These are phyloP conservation scores for Rubroboletus satanas DNA, from an alignment of 768 basidiomycete genomes.

Conservation along the genomic window DNA sequence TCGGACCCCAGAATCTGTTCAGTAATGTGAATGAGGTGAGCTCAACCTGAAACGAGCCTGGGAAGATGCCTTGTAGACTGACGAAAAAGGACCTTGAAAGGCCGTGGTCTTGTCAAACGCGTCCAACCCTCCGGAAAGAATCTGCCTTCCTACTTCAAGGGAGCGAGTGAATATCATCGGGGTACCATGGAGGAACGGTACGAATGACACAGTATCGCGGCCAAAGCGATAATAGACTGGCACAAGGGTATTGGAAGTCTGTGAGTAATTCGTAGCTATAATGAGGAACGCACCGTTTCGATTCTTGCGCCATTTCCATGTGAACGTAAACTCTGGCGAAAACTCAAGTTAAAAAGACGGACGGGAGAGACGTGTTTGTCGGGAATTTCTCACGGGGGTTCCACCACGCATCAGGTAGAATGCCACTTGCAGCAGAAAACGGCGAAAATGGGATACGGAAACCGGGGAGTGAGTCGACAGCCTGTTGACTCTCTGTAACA, in stretches of 20 bases:
- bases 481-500: not conserved
- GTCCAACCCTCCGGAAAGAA: constrained; percentile 6
- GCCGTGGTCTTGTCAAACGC: constrained; percentile 1
- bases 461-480: constrained; percentile 14
- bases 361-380: not conserved
- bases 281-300: constrained; percentile 8
- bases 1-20: constrained; percentile 21
- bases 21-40: not conserved
- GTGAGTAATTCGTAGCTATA: not conserved
- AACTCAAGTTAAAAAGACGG: not conserved
- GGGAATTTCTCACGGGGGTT: constrained; percentile 13
- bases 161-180: constrained; percentile 19
- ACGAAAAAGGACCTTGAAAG: not conserved
- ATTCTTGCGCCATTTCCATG: constrained; percentile 18
- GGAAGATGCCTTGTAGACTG: not conserved
- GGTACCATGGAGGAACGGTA: constrained; percentile 11
- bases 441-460: constrained; percentile 17
- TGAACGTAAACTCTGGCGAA: constrained; percentile 7
- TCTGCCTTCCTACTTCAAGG: constrained; percentile 12
- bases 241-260: not conserved
- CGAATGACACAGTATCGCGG: constrained; percentile 16
- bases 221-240: constrained; percentile 12
- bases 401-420: constrained; percentile 13
- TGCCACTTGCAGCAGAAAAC: not conserved
- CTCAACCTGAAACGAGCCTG: not conserved